Percentiles rank a stretch among this genome's conserved stretches.
These are phyloP conservation scores for Aspergillus ochraceoroseus DNA, from an alignment of 2,329 filamentous ascomycete species.

Conservation along the genomic window DNA sequence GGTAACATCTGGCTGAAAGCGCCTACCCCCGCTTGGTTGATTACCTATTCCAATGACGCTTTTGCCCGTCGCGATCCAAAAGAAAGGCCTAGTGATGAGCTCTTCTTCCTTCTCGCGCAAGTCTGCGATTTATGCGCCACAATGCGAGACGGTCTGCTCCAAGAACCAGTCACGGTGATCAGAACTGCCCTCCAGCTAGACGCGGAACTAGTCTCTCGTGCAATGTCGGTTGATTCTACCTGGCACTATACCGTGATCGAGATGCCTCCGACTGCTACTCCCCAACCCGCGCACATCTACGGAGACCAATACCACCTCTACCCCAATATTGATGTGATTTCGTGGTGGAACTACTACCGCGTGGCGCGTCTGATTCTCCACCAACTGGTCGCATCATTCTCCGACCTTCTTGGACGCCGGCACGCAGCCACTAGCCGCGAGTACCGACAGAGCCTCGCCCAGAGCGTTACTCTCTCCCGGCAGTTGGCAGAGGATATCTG, in stretches of 20 bases:
- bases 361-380: conserved; percentile 23
- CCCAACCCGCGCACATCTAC: conserved; percentile 5
- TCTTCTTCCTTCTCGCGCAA: conserved; percentile 14
- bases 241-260: conserved; percentile 16
- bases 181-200: conserved; percentile 15
- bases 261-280: background rate
- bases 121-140: conserved; percentile 14
- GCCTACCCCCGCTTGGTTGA: conserved; percentile 9
- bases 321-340: conserved; percentile 14
- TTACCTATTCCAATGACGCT: conserved; percentile 11
- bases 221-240: conserved; percentile 10
- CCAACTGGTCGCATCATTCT: conserved; percentile 9
- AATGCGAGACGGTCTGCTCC: background rate
- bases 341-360: conserved; percentile 24
- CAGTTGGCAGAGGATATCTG: conserved; percentile 20
- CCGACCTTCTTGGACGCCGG: background rate
- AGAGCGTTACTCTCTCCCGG: conserved; percentile 3
- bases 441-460: conserved; percentile 4
- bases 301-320: conserved; percentile 21
- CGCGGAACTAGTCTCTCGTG: conserved; percentile 14
- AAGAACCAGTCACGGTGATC: conserved; percentile 5
- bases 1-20: conserved; percentile 15
- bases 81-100: conserved; percentile 6
- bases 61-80: conserved; percentile 4
- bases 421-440: background rate